Evolutionary conservation across 2,329 filamentous ascomycete genomes (phyloP), one percentile per base, ranked within the genome.

Genomic region (Aschersonia sp.): DNA sequence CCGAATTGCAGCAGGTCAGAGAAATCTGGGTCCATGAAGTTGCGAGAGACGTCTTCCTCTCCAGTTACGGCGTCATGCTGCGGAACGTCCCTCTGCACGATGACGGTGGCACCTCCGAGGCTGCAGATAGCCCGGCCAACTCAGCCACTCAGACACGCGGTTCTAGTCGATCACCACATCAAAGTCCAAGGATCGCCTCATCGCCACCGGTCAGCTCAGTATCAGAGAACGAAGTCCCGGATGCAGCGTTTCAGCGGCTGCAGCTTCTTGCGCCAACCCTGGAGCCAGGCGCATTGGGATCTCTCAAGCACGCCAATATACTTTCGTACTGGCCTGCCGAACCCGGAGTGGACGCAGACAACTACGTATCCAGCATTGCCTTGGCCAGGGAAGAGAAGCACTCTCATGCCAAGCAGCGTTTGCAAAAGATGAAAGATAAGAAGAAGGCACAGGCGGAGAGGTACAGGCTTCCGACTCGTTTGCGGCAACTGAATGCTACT

Each of bases 241-340:
- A 65, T 48, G 57, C 52, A 29, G 61, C 62, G 3, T 53, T 66
- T 35, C 56, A 58, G n/a, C 60, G 66, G 10, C 55, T 69, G 1
- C 58, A 56, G 30, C 57, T 67, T 2, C 58, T 68, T 5, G 59
- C 59, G 2, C 57, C 64, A 4, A 59, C 58, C 0, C 41, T 67
- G 2, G 50, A 54, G 9, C 42, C 57, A 0, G 56, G 55, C 2
- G 58, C 55, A 29, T 49, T 61, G 45, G 56, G 54, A 4, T 50
- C 53, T 5, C 54, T 56, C 20, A 61, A 59, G 35, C 53, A 56
- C 30, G 57, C 61, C 2, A 56, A 51, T 4, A 49, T 69, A 1
- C 54, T 71, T 1, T 58, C 62, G 4, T 61, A 61, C 51, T 71
- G 68, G 68, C 67, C 67, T 1, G 55, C 57, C 2, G 58, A 66